A percentile compares a stretch with the other conserved stretches of the same genome.
Evolutionary conservation across 148 eudicot species (phyloP).

Genomic region (Rhododendron kiyosumense): DNA sequence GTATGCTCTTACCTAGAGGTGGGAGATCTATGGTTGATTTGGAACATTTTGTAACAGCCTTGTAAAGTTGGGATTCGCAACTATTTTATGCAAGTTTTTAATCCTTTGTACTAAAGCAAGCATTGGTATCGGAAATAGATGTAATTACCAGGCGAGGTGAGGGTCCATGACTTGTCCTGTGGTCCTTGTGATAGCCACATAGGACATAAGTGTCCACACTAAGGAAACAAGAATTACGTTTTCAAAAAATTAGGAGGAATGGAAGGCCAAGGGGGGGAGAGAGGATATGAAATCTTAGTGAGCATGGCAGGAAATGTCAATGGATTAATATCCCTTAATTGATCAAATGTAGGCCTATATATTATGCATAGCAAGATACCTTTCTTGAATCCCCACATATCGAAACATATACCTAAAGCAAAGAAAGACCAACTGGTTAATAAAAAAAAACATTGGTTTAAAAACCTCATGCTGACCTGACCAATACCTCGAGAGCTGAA

Average conservation of each 20-base stretch:
- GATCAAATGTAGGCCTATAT: not conserved
- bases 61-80: not conserved
- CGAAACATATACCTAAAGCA: not conserved
- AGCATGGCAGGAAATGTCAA: not conserved
- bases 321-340: not conserved
- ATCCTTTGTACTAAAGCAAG: not conserved
- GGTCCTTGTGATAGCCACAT: not conserved
- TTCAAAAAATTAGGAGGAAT: not conserved
- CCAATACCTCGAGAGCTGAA: slow-evolving; percentile 26
- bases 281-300: not conserved
- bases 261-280: not conserved
- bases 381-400: not conserved
- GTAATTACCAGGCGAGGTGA: not conserved
- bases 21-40: not conserved
- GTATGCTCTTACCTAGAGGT: not conserved
- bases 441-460: not conserved
- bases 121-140: not conserved
- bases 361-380: not conserved
- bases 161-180: not conserved
- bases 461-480: slow-evolving; percentile 44
- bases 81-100: not conserved
- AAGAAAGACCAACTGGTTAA: not conserved
- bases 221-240: not conserved
- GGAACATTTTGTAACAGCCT: not conserved
- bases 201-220: not conserved